Conservation (phyloP, 148 eudicot species). For the Rhododendron kiyosumense region DNA sequence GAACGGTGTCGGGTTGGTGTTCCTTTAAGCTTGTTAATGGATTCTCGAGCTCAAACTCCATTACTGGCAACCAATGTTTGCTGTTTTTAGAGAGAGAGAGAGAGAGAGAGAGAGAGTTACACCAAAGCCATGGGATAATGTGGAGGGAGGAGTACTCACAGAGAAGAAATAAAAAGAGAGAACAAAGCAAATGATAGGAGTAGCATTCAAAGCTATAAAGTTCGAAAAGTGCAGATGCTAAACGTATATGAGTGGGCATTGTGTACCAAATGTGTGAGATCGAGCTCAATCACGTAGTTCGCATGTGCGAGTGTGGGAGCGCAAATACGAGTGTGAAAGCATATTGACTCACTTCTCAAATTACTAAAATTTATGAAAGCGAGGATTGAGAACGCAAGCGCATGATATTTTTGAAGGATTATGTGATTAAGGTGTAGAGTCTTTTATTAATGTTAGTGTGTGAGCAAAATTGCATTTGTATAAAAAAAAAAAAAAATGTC, state of each 20-base stretch:
- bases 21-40: slow-evolving; percentile 15
- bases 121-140: not conserved
- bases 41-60: slow-evolving; percentile 28
- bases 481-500: not conserved
- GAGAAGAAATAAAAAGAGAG: not conserved
- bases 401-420: too few relatives aligned
- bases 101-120: too few relatives aligned
- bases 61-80: not conserved
- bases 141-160: not conserved
- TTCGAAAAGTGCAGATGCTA: not conserved
- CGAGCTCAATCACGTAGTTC: too few relatives aligned
- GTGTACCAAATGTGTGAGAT: not conserved
- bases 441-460: too few relatives aligned
- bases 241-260: not conserved
- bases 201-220: not conserved
- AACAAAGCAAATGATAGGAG: not conserved
- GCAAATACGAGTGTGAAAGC: too few relatives aligned
- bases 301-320: too few relatives aligned
- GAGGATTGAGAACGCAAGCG: not conserved
- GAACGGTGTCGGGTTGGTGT: slow-evolving; percentile 8
- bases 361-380: too few relatives aligned
- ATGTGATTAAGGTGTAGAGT: too few relatives aligned
- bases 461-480: not conserved
- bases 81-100: not conserved
- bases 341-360: too few relatives aligned